Base-by-base conservation (phyloP, 208 protist genomes). In the Leishmania mexicana region DNA sequence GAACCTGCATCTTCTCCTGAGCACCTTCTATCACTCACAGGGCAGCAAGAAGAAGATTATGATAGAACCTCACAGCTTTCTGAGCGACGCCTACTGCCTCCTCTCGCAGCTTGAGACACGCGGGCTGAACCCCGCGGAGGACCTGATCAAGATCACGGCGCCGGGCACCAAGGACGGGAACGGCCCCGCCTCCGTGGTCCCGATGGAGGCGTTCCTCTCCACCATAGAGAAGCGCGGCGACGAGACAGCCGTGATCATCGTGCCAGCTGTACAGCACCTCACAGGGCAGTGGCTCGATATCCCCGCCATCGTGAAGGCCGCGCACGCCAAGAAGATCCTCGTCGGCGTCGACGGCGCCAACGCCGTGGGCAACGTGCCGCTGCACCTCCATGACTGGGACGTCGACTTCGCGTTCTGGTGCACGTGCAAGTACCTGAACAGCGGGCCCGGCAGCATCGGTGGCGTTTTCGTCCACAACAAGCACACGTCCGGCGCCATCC, bases 381-480 rank as follows among this genome's bases (percentile, higher is more conserved):
- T 99, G 49, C 70, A 91, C 74, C 90, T 99, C 45, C 97, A 99
- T 79, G 97, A 99, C 73, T 99, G 98, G 98, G 88, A 95, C 60
- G 96, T 99, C 13, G 98, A 99, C 86, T 99, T 99, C 89, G 98
- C 96, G 8, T 96, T 87, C 85, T 99, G 97, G 97, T 99, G 97
- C 86, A 95, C 93, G n/a, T 99, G 98, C 92, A 98, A 98, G 79
- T 99, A 99, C 89, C 86, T 99, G n/a, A 99, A 98, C 89, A 89
- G 89, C 54, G 98, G 98, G 6, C 96, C 98, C 13, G 95, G 95
- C 75, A 94, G 89, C 81, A 91, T 99, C 47, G 95, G 83, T n/a
- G 94, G 93, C 58, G 80, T 90, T 28, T 99, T 99, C 79, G 93
- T 99, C 2, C 97, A 99, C 88, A 91, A 83, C 58, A 92, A 84